phyloP scores from a whole-genome alignment of 495 filamentous ascomycete species.

The Penicillium robsamsonii region DNA sequence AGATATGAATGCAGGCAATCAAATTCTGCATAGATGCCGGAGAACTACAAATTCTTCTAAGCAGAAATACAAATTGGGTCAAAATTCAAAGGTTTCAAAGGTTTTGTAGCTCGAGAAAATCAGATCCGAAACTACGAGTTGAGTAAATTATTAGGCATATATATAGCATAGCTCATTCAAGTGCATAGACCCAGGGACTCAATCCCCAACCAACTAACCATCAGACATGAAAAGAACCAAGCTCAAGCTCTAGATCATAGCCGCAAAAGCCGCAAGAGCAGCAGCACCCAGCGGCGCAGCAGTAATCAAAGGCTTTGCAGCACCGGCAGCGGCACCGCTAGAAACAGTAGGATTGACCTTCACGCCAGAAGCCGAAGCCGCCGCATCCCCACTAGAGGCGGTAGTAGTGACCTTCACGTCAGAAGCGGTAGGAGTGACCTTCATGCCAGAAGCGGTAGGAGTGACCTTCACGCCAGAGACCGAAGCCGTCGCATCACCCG shows the following conservation, averaged over 20 bases:
- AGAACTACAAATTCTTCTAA: neutral
- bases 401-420: too few relatives aligned
- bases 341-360: conserved; percentile 10
- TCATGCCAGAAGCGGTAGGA: neutral
- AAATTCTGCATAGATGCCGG: neutral
- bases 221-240: neutral
- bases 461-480: neutral
- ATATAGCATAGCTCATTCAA: neutral
- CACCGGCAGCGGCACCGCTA: conserved; percentile 6
- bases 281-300: conserved; percentile 19
- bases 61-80: neutral
- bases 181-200: neutral
- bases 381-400: too few relatives aligned
- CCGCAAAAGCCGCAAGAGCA: conserved; percentile 1
- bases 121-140: conserved; percentile 1
- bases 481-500: conserved; percentile 1
- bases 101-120: conserved; percentile 3
- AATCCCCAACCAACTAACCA: neutral
- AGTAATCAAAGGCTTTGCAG: conserved; percentile 16
- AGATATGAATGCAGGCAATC: conserved; percentile 12
- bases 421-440: conserved; percentile 10
- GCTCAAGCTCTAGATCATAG: neutral
- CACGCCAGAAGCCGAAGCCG: neutral
- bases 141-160: neutral
- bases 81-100: neutral